Evolutionary conservation across 2,329 filamentous ascomycete species (phyloP).

Genomic region (Arthrobotrys pseudoclavata): DNA sequence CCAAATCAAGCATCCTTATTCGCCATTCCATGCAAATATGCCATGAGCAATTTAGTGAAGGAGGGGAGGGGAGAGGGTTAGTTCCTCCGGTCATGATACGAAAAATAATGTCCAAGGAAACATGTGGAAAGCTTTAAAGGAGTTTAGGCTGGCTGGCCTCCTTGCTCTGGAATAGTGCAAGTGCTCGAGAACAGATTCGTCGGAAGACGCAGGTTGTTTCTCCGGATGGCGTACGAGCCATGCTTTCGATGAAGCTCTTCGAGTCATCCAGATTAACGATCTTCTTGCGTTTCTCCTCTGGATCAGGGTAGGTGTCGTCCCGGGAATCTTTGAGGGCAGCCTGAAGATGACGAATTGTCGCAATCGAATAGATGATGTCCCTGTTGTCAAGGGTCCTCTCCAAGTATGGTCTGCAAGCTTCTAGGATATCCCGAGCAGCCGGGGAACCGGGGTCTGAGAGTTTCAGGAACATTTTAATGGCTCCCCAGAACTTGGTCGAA

Average conservation of each 20-base stretch:
- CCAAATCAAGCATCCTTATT: conserved; percentile 58
- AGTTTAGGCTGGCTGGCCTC: conserved; percentile 35
- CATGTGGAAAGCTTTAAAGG: conserved; percentile 21
- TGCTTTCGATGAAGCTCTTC: conserved; percentile 49
- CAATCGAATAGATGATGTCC: conserved; percentile 55
- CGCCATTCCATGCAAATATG: conserved; percentile 58
- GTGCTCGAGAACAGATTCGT: conserved; percentile 49
- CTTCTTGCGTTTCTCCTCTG: conserved; percentile 40
- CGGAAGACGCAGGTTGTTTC: conserved; percentile 52
- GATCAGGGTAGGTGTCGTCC: conserved; percentile 46
- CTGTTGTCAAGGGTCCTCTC: conserved; percentile 48
- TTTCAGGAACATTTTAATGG: conserved; percentile 56
- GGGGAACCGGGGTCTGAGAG: conserved; percentile 45
- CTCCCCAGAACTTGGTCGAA: conserved; percentile 49
- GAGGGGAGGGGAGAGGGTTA: conserved; percentile 10
- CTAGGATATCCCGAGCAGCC: conserved; percentile 50
- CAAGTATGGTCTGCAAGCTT: conserved; percentile 45
- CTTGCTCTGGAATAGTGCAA: conserved; percentile 51
- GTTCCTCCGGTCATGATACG: conserved; percentile 9
- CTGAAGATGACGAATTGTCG: conserved; percentile 44
- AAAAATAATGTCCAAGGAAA: conserved; percentile 31
- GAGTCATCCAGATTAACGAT: conserved; percentile 26
- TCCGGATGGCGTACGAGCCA: conserved; percentile 44
- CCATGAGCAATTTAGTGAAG: conserved; percentile 39
- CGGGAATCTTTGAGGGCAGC: conserved; percentile 46